phyloP scores from a whole-genome alignment of 164 flowering plant genomes.

The Vitis riparia region DNA sequence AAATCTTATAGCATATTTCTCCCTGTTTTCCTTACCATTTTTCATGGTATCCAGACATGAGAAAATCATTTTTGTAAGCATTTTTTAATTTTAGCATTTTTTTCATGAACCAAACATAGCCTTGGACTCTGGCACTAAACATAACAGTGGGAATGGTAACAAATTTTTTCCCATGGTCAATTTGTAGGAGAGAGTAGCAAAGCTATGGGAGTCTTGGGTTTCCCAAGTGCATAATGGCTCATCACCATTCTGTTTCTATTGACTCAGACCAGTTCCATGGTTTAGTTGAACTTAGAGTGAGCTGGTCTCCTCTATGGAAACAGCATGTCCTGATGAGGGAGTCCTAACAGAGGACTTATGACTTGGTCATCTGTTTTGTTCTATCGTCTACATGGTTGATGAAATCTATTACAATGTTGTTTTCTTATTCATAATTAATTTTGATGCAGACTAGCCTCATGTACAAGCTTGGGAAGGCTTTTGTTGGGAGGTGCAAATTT shows the following conservation, averaged over 20 bases:
- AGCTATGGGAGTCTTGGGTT: not conserved
- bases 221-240: not conserved
- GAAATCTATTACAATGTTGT: not conserved
- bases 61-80: no score
- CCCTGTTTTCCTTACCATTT: no score
- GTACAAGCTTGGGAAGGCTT: slow-evolving; percentile 71
- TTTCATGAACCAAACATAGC: no score
- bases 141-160: no score
- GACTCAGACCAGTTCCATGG: not conserved
- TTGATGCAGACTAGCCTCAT: slow-evolving; percentile 68
- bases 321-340: not conserved
- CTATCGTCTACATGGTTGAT: not conserved
- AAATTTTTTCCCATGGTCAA: not conserved
- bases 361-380: not conserved
- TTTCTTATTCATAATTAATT: not conserved
- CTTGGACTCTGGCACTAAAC: no score
- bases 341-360: not conserved
- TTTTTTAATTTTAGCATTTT: no score
- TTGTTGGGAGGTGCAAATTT: slow-evolving; percentile 55
- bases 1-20: no score
- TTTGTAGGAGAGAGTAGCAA: not conserved
- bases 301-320: not conserved
- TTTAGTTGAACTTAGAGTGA: not conserved
- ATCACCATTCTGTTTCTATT: not conserved
- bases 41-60: no score